Evolutionary conservation across 108 stramenopile genomes (phyloP).

Genomic region (Nitzschia sp.): DNA sequence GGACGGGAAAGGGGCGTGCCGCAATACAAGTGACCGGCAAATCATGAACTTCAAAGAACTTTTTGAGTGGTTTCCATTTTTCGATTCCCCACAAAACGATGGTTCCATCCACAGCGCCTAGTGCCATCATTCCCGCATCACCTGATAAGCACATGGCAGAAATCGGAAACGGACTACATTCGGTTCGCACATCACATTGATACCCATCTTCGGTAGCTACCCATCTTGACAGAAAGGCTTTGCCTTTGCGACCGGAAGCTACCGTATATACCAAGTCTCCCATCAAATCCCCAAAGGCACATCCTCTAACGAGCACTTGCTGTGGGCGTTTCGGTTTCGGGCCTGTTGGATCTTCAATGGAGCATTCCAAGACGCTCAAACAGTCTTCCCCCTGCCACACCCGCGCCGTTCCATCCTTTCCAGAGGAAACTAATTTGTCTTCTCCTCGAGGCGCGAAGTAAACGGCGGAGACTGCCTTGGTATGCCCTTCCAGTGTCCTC

Average conservation of each 20-base stretch:
- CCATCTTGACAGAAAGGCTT: slow-evolving; percentile 72
- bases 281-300: slow-evolving; percentile 82
- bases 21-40: slow-evolving; percentile 86
- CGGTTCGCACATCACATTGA: slow-evolving; percentile 40
- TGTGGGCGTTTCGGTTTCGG: slow-evolving; percentile 57
- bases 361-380: slow-evolving; percentile 39
- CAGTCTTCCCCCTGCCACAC: slow-evolving; percentile 51
- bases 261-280: slow-evolving; percentile 72
- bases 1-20: slow-evolving; percentile 64
- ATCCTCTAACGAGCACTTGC: slow-evolving; percentile 78
- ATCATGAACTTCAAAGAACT: slow-evolving; percentile 78
- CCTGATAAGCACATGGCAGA: slow-evolving; percentile 73
- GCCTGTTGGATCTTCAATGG: slow-evolving; percentile 47
- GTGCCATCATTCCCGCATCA: slow-evolving; percentile 53
- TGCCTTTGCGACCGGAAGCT: slow-evolving; percentile 67
- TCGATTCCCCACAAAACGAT: slow-evolving; percentile 59
- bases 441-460: slow-evolving; percentile 51
- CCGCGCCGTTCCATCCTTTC: slow-evolving; percentile 85
- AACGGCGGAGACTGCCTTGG: slow-evolving; percentile 69
- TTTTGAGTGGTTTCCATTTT: slow-evolving; percentile 46
- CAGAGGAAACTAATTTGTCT: slow-evolving; percentile 46
- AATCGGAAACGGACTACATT: slow-evolving; percentile 65
- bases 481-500: slow-evolving; percentile 56
- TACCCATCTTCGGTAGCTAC: slow-evolving; percentile 10
- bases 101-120: slow-evolving; percentile 75